A percentile compares a stretch with the other conserved stretches of the same genome.
Conservation (phyloP, 2,329 filamentous ascomycete species). For the Pseudocercospora vitis region DNA sequence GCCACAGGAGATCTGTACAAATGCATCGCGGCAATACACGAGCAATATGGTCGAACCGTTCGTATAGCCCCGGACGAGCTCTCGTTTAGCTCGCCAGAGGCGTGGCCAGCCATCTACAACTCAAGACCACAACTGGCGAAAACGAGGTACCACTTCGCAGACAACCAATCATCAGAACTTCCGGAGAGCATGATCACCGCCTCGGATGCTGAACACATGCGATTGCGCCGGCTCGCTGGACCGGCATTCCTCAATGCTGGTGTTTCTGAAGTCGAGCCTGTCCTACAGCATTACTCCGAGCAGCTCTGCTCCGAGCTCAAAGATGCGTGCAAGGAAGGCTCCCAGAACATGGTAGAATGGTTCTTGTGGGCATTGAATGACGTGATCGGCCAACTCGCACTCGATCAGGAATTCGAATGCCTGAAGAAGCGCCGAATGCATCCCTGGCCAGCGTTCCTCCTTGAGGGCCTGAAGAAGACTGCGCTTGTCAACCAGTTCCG, state of each 20-base stretch:
- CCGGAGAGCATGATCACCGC: slow-evolving; percentile 28
- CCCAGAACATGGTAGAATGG: slow-evolving; percentile 70
- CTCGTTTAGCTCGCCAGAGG: slow-evolving; percentile 30
- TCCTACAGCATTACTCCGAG: slow-evolving; percentile 27
- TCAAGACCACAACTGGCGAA: slow-evolving; percentile 27
- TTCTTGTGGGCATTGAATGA: slow-evolving; percentile 78
- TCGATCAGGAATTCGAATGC: slow-evolving; percentile 51
- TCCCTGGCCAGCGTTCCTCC: slow-evolving; percentile 27
- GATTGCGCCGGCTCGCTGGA: slow-evolving; percentile 19
- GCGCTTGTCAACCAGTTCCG: slow-evolving; percentile 26
- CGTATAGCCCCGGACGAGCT: slow-evolving; percentile 35
- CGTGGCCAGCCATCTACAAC: slow-evolving; percentile 32
- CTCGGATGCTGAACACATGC: slow-evolving; percentile 25
- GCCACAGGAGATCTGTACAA: slow-evolving; percentile 26
- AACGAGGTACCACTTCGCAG: slow-evolving; percentile 23
- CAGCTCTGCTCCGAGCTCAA: slow-evolving; percentile 23
- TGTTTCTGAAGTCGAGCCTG: slow-evolving; percentile 26
- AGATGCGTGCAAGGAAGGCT: slow-evolving; percentile 56
- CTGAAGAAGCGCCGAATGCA: slow-evolving; percentile 26
- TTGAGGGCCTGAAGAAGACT: slow-evolving; percentile 21
- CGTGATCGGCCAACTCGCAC: slow-evolving; percentile 59
- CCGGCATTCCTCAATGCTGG: slow-evolving; percentile 30
- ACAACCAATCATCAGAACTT: slow-evolving; percentile 10
- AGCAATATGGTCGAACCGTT: slow-evolving; percentile 30
- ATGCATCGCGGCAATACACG: slow-evolving; percentile 30